Evolutionary conservation across 768 basidiomycete species (phyloP), one percentile per base, ranked within the genome.

Genomic region (Leucosporidium creatinivorum): DNA sequence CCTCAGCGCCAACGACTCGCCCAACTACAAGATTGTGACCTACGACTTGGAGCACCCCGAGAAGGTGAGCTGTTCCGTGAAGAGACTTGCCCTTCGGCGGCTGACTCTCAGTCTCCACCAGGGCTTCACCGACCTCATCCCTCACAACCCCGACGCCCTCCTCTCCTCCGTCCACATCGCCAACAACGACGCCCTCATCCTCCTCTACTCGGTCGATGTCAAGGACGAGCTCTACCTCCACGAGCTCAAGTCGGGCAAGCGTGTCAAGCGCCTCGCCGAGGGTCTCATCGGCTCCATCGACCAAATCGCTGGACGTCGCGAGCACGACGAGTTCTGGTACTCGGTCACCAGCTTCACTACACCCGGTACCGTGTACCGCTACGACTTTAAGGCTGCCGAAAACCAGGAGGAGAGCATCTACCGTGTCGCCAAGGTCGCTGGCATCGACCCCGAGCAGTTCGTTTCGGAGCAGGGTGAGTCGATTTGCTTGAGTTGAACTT

Each of bases 141-240:
- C 87, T 0, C 87, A 91, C 78, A 82, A 85, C 77, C 80, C 82
- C 68, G 80, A 84, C 56, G 86, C 88, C 15, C 82, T 81, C 68
- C 80, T 91, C 33, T 82, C 81, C n/a, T 79, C 81, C 48, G 77
- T 80, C 36, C 76, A 80, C 58, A 77, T 82, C 25, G 79, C 88
- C 28, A 82, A 82, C 62, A 19, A 69, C 44, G 82, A 86, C 74
- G 81, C 83, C 54, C 81, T 91, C 63, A 83, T 81, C 12, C 75
- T 87, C 23, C 78, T 83, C 51, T 89, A 89, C 81, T 87, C 87
- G 73, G 83, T 84, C 61, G 87, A 91, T 73, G 89, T 91, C 74
- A 87, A 85, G 67, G 88, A 91, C 73, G 87, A 89, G 77, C 81
- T 91, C 39, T 88, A 89, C 77, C 76, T 92, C 52, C 86, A 88